Base-by-base conservation (phyloP, 169 alveolate genomes). In the Eimeria tenella region DNA sequence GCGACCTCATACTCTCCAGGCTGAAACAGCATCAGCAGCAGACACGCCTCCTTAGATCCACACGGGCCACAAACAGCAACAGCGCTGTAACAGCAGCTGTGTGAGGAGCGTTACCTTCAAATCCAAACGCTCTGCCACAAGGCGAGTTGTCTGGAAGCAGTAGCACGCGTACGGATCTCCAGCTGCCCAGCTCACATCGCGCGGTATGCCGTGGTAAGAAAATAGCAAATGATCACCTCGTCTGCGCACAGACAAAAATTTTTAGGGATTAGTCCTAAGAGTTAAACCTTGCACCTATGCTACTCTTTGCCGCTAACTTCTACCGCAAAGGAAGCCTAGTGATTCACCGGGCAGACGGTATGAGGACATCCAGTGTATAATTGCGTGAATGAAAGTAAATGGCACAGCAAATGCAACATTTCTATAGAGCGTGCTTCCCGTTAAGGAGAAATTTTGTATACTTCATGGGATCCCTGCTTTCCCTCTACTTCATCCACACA, bases 191-290 rank as follows among this genome's bases (percentile, higher is more conserved):
- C 86, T 58, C 79, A 50, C 31, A 8, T 49, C 68, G 23, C 5
- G 58, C 13, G 93, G 95, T n/a, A 93, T 93, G 74, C 95, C 93
- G 77, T 93, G 95, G 56, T 49, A 93, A 9, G 95, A 93, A 31
- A 93, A 58, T 5, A 93, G 5, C 56, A 93, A 49, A 8, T 68
- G 83, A 15, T 92, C 90, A 15, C 81, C 94, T 19, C 94, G 49
- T 81, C 87, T 77, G 70, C 5, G 56, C 70, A 19, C 70, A 52
- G 21, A 49, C 42, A 31, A 31, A 31, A 31, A 31, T 31, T 31
- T 31, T 31, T 1, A 31, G 42, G 42, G 42, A 31, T 31, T 31
- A 31, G 42, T 31, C 42, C 4, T 31, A 31, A 31, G 42, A 31
- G 42, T 2, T 31, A 31, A 31, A 31, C 42, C 42, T 31, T 31